These are phyloP conservation scores for Elasticomyces elasticus DNA, from an alignment of 495 filamentous ascomycete species.

Conservation along the genomic window DNA sequence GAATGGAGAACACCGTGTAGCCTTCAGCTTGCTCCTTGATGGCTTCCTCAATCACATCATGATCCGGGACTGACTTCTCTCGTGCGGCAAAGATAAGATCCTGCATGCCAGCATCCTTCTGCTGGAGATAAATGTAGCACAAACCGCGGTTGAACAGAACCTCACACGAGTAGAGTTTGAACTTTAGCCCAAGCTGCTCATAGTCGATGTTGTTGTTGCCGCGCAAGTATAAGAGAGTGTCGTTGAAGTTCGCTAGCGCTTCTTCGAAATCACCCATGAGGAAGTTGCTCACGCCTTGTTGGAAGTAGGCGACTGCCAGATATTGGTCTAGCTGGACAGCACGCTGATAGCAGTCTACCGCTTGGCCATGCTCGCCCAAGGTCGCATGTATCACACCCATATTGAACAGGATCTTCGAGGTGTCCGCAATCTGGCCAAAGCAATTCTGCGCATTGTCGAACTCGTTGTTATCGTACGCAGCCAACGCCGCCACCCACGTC, in stretches of 20 bases:
- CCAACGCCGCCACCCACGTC: conserved; percentile 89
- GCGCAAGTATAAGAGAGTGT: conserved; percentile 86
- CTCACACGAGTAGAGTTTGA: conserved; percentile 95
- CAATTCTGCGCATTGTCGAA: conserved; percentile 75
- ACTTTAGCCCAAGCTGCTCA: conserved; percentile 88
- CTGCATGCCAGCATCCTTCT: conserved; percentile 79
- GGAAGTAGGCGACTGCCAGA: conserved; percentile 95
- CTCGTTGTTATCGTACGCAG: conserved; percentile 89
- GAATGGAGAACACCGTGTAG: conserved; percentile 98
- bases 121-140: conserved; percentile 93
- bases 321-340: conserved; percentile 85
- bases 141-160: conserved; percentile 96
- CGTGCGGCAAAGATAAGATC: conserved; percentile 88
- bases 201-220: conserved; percentile 98
- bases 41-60: conserved; percentile 96
- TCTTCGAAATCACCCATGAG: conserved; percentile 95
- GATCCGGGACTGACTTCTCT: conserved; percentile 89
- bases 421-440: conserved; percentile 84
- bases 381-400: conserved; percentile 97
- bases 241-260: conserved; percentile 97
- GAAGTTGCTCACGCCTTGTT: conserved; percentile 98
- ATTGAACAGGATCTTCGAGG: conserved; percentile 98
- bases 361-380: conserved; percentile 89
- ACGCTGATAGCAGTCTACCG: conserved; percentile 89
- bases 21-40: conserved; percentile 89